Evolutionary conservation across 1,284 basidiomycete species (phyloP).

Genomic region (Microbotryum lychnidis-dioicae): DNA sequence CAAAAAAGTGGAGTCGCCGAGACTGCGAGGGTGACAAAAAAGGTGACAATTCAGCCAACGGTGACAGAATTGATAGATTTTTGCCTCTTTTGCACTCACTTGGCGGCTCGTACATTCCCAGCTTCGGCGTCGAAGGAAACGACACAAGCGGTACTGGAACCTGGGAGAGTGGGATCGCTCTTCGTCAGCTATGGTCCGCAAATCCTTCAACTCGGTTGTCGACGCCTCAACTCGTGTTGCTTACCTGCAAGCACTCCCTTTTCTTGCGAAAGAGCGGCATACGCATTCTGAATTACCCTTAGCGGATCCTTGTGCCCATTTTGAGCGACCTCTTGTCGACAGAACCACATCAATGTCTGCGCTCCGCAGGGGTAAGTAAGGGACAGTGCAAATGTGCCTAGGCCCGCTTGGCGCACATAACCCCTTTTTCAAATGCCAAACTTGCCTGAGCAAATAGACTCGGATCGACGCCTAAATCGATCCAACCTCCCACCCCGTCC

Average conservation of each 20-base stretch:
- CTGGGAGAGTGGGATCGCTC: constrained; percentile 41
- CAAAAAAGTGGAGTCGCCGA: constrained; percentile 77
- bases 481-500: constrained; percentile 64
- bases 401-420: constrained; percentile 39
- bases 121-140: constrained; percentile 65
- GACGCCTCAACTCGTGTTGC: constrained; percentile 25
- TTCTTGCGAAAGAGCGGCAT: constrained; percentile 62
- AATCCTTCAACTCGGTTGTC: no score
- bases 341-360: constrained; percentile 26
- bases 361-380: neutral
- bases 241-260: constrained; percentile 62
- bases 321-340: constrained; percentile 13
- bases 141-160: constrained; percentile 78
- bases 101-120: constrained; percentile 67
- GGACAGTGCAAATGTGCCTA: constrained; percentile 17
- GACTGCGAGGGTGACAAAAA: constrained; percentile 44
- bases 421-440: no score
- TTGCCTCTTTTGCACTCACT: constrained; percentile 47
- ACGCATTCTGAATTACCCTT: constrained; percentile 63
- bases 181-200: neutral
- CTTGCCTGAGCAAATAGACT: constrained; percentile 53
- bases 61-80: neutral
- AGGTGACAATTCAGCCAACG: neutral
- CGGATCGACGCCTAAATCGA: constrained; percentile 70
- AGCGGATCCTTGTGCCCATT: constrained; percentile 43